Evolutionary conservation across 805 yeast species (phyloP), one percentile per base, ranked within the genome.

Genomic region (Saccharomycopsis synnaedendra): DNA sequence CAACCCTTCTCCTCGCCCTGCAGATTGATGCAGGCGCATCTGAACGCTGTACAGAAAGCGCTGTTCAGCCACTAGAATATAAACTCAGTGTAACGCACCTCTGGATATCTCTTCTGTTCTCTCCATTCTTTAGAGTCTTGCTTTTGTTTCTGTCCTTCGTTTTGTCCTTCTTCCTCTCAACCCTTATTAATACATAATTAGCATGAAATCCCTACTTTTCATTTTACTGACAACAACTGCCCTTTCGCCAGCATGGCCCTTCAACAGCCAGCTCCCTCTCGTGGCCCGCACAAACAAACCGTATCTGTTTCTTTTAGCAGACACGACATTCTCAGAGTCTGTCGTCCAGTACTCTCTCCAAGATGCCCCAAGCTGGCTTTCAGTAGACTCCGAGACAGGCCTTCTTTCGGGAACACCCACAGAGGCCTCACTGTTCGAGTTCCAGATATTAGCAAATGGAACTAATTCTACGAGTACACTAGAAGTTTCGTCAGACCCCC

Each of bases 241-340:
- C 19, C 19, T 19, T 19, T 19, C 19, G 19, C 19, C 19, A 19
- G 19, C 19, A 19, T 19, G 19, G 19, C 89, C 95, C n/a, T 77
- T 88, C 60, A 65, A 74, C 54, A 78, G 79, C 60, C 98, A 90
- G 65, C 71, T 80, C 28, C 97, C 97, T 4, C 82, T 87, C 34
- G 85, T 93, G 9, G 97, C 95, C 4, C 72, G 94, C 49, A 75
- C 78, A 10, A 76, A 76, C 50, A 69, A 76, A 56, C 55, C 60
- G 2, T 90, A 82, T 64, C 55, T 66, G 19, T 90, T 85, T 64
- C 71, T 80, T 36, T 64, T 90, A 39, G 80, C 88, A 46, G 66
- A 74, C 50, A 77, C 80, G 55, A 90, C 97, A 2, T 87, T 75
- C 62, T 59, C 67, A 6, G 28, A 39, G 34, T 70, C 69, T 19